Percentiles rank a stretch among this genome's conserved stretches.
These are phyloP conservation scores for Jacaranda copaia DNA, from an alignment of 257 asterid species.

Conservation along the genomic window DNA sequence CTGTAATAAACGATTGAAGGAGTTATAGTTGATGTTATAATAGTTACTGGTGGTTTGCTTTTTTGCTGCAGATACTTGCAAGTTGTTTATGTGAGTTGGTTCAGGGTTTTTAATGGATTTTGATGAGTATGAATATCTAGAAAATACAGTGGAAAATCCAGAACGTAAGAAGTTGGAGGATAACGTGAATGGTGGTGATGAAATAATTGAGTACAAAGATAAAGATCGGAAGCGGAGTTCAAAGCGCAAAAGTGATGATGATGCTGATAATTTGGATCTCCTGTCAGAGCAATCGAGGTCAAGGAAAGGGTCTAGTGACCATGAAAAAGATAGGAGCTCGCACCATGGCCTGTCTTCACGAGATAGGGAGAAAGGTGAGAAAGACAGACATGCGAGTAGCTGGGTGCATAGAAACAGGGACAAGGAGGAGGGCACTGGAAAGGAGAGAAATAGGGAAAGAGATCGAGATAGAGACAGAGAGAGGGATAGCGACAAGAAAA, in stretches of 20 bases:
- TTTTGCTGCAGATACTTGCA: conserved; percentile 22
- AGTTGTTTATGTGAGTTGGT: conserved; percentile 21
- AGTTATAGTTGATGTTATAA: neutral
- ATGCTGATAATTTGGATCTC: conserved; percentile 48
- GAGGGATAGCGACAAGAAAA: conserved; percentile 48
- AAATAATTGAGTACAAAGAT: conserved; percentile 41
- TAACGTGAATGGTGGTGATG: conserved; percentile 50
- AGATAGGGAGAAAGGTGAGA: conserved; percentile 56
- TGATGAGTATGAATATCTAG: conserved; percentile 65
- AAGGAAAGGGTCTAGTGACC: conserved; percentile 50
- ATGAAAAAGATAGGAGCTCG: conserved; percentile 52
- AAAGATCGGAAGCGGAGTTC: conserved; percentile 51
- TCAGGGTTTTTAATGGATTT: conserved; percentile 50
- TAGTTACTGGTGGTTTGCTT: conserved; percentile 21
- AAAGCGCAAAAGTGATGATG: conserved; percentile 53
- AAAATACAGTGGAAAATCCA: conserved; percentile 59
- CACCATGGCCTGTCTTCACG: conserved; percentile 48
- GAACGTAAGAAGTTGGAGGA: conserved; percentile 47
- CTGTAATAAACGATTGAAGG: neutral
- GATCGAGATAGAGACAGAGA: conserved; percentile 46
- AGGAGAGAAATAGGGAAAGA: conserved; percentile 48
- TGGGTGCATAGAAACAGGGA: conserved; percentile 48
- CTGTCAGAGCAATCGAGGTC: conserved; percentile 49
- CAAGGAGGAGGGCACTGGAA: conserved; percentile 48
- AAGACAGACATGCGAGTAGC: conserved; percentile 42